Base-by-base conservation (phyloP, 768 basidiomycete genomes). In the Suillus placidus region DNA sequence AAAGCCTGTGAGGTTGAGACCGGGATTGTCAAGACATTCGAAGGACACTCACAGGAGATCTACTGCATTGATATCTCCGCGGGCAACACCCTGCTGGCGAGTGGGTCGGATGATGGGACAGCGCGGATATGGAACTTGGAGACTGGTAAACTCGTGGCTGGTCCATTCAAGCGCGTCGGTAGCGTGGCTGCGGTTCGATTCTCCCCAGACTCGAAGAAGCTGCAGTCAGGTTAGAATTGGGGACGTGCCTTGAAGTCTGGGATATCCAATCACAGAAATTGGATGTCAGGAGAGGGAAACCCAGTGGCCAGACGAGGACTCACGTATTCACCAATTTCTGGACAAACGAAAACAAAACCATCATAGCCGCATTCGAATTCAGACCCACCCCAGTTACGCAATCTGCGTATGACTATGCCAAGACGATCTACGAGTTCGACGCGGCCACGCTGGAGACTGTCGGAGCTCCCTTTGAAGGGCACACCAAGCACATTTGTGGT, bases 61-160 rank as follows among this genome's bases (percentile, higher is more conserved):
- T 34, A 3, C 34, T 34, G 34, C 34, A 34, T 34, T 34, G 6
- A 3, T 34, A 34, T 34, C 34, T 34, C 34, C 6, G 34, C 34
- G 34, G 34, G 6, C 34, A 34, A 6, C 6, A 34, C 6, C 4
- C 34, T 34, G 34, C 34, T 34, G 34, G 34, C 23, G 6, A 26
- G 47, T 3, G 47, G 13, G n/a, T 26, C 47, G 3, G 0, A 2
- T 0, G 47, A 26, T 49, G 0, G 0, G 0, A 49, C 23, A 7
- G 6, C 23, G 23, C 47, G 23, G 23, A 14, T 49, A 30, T 51
- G 49, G 49, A 16, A 30, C 7, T 4, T 51, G 14, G 26, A 30
- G 0, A 16, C 49, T 4, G 26, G 23, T 0, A 16, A 51, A 51
- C 14, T 30, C 6, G 26, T 51, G 14, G 49, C 26, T 9, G 26